These are phyloP conservation scores for Cyclocybe aegerita DNA, from an alignment of 768 basidiomycete species.

Conservation along the genomic window DNA sequence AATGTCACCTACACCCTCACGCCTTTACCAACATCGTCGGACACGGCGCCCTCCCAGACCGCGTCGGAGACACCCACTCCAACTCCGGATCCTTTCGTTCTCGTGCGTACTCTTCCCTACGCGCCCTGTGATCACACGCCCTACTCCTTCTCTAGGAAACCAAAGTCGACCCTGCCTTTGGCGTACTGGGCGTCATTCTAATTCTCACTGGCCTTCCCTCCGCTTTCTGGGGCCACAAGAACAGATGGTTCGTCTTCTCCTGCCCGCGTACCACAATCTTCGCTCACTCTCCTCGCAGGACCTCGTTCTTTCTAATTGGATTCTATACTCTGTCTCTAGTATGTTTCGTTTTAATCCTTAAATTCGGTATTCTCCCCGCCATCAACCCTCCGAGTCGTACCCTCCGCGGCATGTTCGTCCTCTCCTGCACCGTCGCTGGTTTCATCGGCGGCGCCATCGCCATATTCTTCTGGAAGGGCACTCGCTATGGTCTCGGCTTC, in stretches of 20 bases:
- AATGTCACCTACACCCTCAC: constrained; percentile 63
- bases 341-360: constrained; percentile 84
- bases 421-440: constrained; percentile 78
- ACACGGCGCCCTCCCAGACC: constrained; percentile 36
- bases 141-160: constrained; percentile 50
- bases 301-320: constrained; percentile 90
- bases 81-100: constrained; percentile 39
- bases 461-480: constrained; percentile 92
- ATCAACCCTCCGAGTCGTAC: constrained; percentile 78
- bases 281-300: constrained; percentile 46
- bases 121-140: constrained; percentile 17
- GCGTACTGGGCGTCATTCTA: constrained; percentile 82
- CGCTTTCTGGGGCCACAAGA: constrained; percentile 93
- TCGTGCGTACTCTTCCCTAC: constrained; percentile 26
- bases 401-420: constrained; percentile 87
- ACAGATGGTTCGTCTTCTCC: constrained; percentile 69
- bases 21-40: constrained; percentile 38
- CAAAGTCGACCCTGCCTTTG: constrained; percentile 83
- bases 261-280: constrained; percentile 14
- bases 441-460: constrained; percentile 81
- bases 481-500: constrained; percentile 79
- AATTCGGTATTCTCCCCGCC: constrained; percentile 83
- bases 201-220: constrained; percentile 89
- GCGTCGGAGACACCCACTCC: constrained; percentile 47
- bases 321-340: constrained; percentile 88